Conservation (phyloP, 768 basidiomycete species). For the Collybiopsis luxurians region DNA sequence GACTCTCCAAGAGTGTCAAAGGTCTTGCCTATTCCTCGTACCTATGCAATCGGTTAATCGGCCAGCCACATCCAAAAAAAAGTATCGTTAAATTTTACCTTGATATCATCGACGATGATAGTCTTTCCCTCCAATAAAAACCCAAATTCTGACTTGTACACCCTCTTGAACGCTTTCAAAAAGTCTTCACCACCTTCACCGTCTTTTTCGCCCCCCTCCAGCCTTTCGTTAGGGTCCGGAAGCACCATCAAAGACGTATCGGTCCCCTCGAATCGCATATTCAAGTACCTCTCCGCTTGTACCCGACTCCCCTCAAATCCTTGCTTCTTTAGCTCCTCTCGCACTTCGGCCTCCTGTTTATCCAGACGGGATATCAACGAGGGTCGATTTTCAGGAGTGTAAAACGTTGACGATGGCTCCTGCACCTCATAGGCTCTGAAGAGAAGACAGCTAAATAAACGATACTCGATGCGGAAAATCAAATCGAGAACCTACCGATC, state of each 20-base stretch:
- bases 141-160: slow-evolving; percentile 87
- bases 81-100: slow-evolving; percentile 42
- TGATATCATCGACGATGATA: slow-evolving; percentile 89
- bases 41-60: slow-evolving; percentile 33
- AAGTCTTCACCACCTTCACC: slow-evolving; percentile 69
- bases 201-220: too few relatives aligned
- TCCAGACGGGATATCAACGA: slow-evolving; percentile 66
- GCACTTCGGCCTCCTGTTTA: slow-evolving; percentile 60
- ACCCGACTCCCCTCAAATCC: slow-evolving; percentile 80
- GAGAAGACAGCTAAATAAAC: not conserved
- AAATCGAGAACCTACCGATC: slow-evolving; percentile 45
- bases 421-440: slow-evolving; percentile 79
- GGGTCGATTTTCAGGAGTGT: slow-evolving; percentile 53
- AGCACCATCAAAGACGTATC: slow-evolving; percentile 92
- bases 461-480: not conserved
- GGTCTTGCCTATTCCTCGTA: slow-evolving; percentile 89
- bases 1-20: slow-evolving; percentile 78
- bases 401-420: slow-evolving; percentile 85
- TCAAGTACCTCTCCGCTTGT: slow-evolving; percentile 76
- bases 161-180: slow-evolving; percentile 72
- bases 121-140: slow-evolving; percentile 84
- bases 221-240: slow-evolving; percentile 35
- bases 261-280: slow-evolving; percentile 92
- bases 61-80: not conserved
- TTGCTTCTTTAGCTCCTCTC: slow-evolving; percentile 66